Conservation (phyloP, 1,284 basidiomycete species). For the Flammula alnicola region DNA sequence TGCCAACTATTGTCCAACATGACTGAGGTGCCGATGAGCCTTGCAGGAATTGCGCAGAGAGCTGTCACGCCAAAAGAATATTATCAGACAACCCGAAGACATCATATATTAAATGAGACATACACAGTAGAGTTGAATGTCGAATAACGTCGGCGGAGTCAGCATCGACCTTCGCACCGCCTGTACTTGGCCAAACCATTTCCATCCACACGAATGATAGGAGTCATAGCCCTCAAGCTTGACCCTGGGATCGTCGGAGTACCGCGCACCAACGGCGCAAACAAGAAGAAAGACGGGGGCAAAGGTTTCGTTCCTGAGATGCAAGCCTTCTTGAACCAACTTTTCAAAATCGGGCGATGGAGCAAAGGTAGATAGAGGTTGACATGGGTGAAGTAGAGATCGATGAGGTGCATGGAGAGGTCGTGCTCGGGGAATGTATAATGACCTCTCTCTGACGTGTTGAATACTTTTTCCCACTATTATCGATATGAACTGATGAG, state of each 20-base stretch:
- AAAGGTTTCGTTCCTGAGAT: constrained; percentile 64
- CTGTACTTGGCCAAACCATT: constrained; percentile 72
- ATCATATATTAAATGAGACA: constrained; percentile 24
- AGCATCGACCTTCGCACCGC: constrained; percentile 36
- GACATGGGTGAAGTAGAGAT: constrained; percentile 69
- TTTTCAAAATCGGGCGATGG: constrained; percentile 78
- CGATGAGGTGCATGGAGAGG: constrained; percentile 62
- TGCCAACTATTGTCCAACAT: constrained; percentile 73
- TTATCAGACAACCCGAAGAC: background rate
- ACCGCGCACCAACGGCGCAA: constrained; percentile 77
- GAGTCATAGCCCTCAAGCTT: constrained; percentile 46
- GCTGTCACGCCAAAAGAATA: constrained; percentile 39
- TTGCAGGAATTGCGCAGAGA: constrained; percentile 53
- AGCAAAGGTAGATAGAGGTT: constrained; percentile 76
- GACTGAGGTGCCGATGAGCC: constrained; percentile 71
- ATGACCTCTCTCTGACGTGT: constrained; percentile 34
- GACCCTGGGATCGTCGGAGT: constrained; percentile 69
- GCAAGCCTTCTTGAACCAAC: constrained; percentile 57
- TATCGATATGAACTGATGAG: constrained; percentile 2
- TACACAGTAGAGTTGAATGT: constrained; percentile 48
- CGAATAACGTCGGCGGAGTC: constrained; percentile 40
- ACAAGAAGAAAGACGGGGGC: constrained; percentile 74
- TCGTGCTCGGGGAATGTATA: constrained; percentile 64
- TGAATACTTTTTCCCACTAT: constrained; percentile 48
- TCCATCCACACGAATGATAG: constrained; percentile 72